These are phyloP conservation scores for Chlorella sp. DNA, from an alignment of 139 green algal genomes.

Conservation along the genomic window DNA sequence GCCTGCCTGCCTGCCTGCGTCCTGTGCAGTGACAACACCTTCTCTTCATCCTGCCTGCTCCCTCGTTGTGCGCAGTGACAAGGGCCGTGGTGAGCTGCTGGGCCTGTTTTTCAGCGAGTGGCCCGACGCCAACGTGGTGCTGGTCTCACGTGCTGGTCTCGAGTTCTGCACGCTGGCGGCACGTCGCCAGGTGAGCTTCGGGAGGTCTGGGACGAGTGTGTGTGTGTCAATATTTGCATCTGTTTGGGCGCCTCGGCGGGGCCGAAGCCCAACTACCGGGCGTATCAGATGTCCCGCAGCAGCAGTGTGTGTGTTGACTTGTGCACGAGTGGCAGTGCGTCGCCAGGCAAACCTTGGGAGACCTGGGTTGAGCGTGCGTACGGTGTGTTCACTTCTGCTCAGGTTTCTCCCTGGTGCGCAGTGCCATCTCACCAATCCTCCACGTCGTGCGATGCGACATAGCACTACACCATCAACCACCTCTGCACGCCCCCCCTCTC, in stretches of 20 bases:
- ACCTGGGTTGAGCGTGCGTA: too few species aligned
- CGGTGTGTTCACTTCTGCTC: too few species aligned
- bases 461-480: too few species aligned
- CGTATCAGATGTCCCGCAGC: too few species aligned
- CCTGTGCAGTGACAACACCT: constrained; percentile 10
- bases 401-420: too few species aligned
- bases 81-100: constrained; percentile 23
- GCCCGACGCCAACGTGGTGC: constrained; percentile 36
- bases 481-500: too few species aligned
- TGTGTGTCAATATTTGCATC: too few species aligned
- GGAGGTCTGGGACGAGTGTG: constrained; percentile 18
- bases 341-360: not conserved
- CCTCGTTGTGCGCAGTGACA: constrained; percentile 6
- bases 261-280: too few species aligned
- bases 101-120: constrained; percentile 50
- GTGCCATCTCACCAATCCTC: too few species aligned
- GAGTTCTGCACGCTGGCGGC: constrained; percentile 34
- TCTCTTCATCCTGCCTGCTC: not conserved
- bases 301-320: not conserved
- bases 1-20: constrained; percentile 12
- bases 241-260: too few species aligned
- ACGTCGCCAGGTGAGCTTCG: constrained; percentile 10
- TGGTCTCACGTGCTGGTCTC: constrained; percentile 32
- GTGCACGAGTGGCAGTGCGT: not conserved
- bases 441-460: too few species aligned